Base-by-base conservation (phyloP, 2,329 filamentous ascomycete genomes). In the Didymella exigua region DNA sequence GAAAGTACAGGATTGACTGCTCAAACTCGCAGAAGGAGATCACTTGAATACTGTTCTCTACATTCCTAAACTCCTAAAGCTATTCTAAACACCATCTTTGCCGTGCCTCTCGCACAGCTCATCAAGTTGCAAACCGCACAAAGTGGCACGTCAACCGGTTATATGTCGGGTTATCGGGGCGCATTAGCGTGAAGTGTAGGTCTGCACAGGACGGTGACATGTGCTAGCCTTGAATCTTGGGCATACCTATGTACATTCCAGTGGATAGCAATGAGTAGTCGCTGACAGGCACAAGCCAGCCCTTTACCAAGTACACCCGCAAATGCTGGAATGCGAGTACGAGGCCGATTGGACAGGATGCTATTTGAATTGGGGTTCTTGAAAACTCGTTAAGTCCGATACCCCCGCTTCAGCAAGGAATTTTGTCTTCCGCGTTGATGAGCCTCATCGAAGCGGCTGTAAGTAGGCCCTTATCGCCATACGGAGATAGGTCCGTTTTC, bases 401-500 rank as follows among this genome's bases (percentile, higher is more conserved):
- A 53, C 9, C 2, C 23, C 43, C 50, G 24, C 16, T 7, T 11
- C 8, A n/a, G n/a, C n/a, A 13, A 30, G 18, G 37, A 30, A 37
- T 8, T 37, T 37, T 10, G n/a, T n/a, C 34, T 1, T 10, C 24
- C 26, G 10, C 40, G 26, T 42, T 53, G 36, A 53, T 53, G 36
- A 53, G 49, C 36, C 42, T 41, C 49, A 44, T 21, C 16, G 18
- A n/a, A 24, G 34, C 27, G 36, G 41, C 48, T 44, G 26, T 10
- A 40, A 23, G 7, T 11, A 34, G 6, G 33, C 9, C 16, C 24
- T 41, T 53, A 46, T 41, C 36, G 43, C 13, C 30, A 18, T 23
- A 8, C 27, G 34, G 49, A 36, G 24, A 9, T 30, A 5, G 13
- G 36, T n/a, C 43, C 50, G 30, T 14, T n/a, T 27, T 7, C 24